Conservation (phyloP, 2,329 filamentous ascomycete genomes). For the Monilinia vaccinii-corymbosi region DNA sequence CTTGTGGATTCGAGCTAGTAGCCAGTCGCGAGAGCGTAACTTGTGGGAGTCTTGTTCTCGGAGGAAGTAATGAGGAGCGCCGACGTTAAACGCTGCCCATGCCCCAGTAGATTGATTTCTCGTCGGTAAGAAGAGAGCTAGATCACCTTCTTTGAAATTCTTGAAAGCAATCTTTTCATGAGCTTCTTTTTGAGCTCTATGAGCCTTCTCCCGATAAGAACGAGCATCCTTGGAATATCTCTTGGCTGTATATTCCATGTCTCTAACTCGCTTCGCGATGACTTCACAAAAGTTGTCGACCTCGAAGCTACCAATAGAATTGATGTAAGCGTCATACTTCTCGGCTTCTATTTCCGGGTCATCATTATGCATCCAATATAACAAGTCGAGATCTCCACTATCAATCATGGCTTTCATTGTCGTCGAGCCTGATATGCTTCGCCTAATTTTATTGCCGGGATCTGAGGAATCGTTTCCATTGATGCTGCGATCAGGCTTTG, state of each 20-base stretch:
- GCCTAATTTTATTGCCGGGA: slow-evolving; percentile 42
- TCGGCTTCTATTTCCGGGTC: slow-evolving; percentile 58
- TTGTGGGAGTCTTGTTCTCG: slow-evolving; percentile 86
- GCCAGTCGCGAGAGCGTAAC: slow-evolving; percentile 79
- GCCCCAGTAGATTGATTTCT: slow-evolving; percentile 88
- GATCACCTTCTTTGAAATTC: slow-evolving; percentile 91
- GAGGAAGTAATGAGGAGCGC: slow-evolving; percentile 93
- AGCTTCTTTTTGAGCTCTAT: slow-evolving; percentile 70
- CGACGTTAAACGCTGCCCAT: slow-evolving; percentile 98
- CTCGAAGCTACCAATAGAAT: slow-evolving; percentile 68
- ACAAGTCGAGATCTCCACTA: slow-evolving; percentile 58
- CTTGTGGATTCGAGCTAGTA: slow-evolving; percentile 86
- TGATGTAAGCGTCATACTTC: slow-evolving; percentile 67
- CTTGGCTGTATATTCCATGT: slow-evolving; percentile 84
- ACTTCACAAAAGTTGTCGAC: slow-evolving; percentile 77
- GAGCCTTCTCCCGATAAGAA: slow-evolving; percentile 78
- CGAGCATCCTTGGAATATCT: slow-evolving; percentile 89
- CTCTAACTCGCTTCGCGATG: slow-evolving; percentile 80
- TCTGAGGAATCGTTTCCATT: slow-evolving; percentile 52
- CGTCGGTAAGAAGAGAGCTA: slow-evolving; percentile 89
- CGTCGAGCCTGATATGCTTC: slow-evolving; percentile 41
- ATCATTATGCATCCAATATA: slow-evolving; percentile 73
- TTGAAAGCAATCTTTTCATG: slow-evolving; percentile 95
- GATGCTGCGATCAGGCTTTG: slow-evolving; percentile 50
- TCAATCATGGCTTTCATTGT: slow-evolving; percentile 48